A percentile compares a stretch with the other conserved stretches of the same genome.
Evolutionary conservation across 768 basidiomycete species (phyloP).

Genomic region (Russula brevipes): DNA sequence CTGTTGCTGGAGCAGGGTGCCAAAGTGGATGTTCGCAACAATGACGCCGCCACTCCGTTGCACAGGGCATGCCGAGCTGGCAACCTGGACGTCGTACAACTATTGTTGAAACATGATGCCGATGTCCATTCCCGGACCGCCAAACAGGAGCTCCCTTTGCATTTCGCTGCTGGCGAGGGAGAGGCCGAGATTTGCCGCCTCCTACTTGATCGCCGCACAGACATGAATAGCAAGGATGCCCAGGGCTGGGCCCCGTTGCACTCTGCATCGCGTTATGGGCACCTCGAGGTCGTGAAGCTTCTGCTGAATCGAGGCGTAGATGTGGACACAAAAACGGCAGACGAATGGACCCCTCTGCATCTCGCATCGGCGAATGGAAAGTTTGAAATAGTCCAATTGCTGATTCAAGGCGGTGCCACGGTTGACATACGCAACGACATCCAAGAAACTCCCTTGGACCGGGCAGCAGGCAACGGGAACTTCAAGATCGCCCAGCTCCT

Average conservation of each 20-base stretch:
- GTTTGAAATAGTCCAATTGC: neutral
- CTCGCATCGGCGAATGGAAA: constrained; percentile 1
- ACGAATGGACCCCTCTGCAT: constrained; percentile 11
- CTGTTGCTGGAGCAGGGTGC: neutral
- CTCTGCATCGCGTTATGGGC: too few relatives aligned
- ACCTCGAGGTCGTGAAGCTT: too few relatives aligned
- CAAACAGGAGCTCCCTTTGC: neutral
- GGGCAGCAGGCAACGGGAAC: neutral
- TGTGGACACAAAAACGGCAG: too few relatives aligned
- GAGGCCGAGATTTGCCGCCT: neutral
- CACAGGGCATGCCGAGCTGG: neutral
- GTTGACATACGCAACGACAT: neutral
- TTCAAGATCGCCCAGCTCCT: neutral
- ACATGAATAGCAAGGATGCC: neutral
- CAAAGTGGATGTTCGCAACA: neutral
- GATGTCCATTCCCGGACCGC: neutral
- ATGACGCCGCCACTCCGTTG: neutral
- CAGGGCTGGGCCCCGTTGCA: neutral
- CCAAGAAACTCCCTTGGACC: too few relatives aligned
- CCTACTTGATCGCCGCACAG: neutral
- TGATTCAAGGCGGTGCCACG: neutral
- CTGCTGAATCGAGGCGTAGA: too few relatives aligned
- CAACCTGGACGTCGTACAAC: neutral
- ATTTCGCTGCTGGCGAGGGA: neutral
- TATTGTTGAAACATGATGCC: neutral